Base-by-base conservation (phyloP, 192 early-diverging fungal genomes). In the Glomus cerebriforme region DNA sequence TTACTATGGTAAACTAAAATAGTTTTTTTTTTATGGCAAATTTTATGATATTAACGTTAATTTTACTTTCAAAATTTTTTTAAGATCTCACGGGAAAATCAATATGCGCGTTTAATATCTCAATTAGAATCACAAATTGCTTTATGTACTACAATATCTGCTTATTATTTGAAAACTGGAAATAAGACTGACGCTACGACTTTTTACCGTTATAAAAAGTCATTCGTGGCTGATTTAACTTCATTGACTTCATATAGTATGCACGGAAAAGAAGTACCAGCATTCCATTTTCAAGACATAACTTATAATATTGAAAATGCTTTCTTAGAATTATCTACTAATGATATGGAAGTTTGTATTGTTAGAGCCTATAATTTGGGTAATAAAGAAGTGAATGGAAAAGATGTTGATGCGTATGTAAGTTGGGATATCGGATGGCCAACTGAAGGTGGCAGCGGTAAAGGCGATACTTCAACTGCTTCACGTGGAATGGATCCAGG, bases 341-440 rank as follows among this genome's bases (percentile, higher is more conserved):
- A 94, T 69, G 92, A 94, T 59, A 81, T 94, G 84, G 90, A 91
- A 29, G 77, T 95, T 10, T 72, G 80, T 8, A 87, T 95, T 35
- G 82, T 87, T 22, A 73, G 85, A 22, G 93, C 87, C 1, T 85
- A 80, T 64, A 89, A 91, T 76, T 58, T 94, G 32, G 83, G 81
- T 7, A 86, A 80, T 3, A 81, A 86, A 77, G 90, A 88, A 24
- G 86, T 92, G 0, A 81, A 85, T 15, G 72, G 81, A 13, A 77
- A 82, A 69, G 89, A 91, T 60, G 82, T 95, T 62, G 91, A 93
- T 9, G 85, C 87, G 9, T 91, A 86, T 79, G 92, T 94, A 9
- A 74, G 79, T 15, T 95, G 87, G 87, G 93, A 95, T 83, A 64
- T 93, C 15, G 93, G 92, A n/a, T 93, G 92, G 92, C 92, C 92